Conservation (phyloP, 768 basidiomycete species). For the Termitomyces sp. region DNA sequence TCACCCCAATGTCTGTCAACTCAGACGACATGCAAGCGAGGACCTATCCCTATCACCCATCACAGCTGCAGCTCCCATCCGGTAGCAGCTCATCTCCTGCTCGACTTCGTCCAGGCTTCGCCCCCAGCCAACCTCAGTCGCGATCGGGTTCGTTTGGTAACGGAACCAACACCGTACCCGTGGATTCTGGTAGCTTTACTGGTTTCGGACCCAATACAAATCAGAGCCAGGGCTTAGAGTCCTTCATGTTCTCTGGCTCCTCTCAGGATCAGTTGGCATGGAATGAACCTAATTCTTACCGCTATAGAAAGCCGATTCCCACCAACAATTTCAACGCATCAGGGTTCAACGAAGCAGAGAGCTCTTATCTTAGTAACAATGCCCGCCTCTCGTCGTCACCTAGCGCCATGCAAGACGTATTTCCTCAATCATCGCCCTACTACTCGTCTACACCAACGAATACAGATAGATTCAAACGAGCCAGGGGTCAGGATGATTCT, state of each 20-base stretch:
- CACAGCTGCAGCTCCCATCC: slow-evolving; percentile 14
- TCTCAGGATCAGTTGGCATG: slow-evolving; percentile 17
- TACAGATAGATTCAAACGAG: slow-evolving; percentile 34
- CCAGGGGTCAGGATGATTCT: slow-evolving; percentile 31
- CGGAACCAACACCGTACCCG: background rate
- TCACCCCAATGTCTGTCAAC: slow-evolving; percentile 11
- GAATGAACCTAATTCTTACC: slow-evolving; percentile 11
- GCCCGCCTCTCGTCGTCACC: slow-evolving; percentile 23
- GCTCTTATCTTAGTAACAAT: slow-evolving; percentile 4
- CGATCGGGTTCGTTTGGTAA: slow-evolving; percentile 13
- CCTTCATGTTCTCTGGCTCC: slow-evolving; percentile 14
- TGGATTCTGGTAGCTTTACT: slow-evolving; percentile 7
- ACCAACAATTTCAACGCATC: slow-evolving; percentile 12
- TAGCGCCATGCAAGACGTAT: slow-evolving; percentile 25
- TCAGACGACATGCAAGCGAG: slow-evolving; percentile 13
- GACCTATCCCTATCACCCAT: slow-evolving; percentile 15
- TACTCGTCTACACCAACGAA: slow-evolving; percentile 16
- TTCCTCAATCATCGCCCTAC: slow-evolving; percentile 25
- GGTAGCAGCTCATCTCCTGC: slow-evolving; percentile 6
- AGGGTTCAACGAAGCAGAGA: slow-evolving; percentile 13
- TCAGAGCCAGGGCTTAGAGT: slow-evolving; percentile 13
- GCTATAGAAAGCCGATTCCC: slow-evolving; percentile 12
- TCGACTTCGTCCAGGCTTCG: slow-evolving; percentile 13
- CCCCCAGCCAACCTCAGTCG: slow-evolving; percentile 5
- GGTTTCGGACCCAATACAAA: slow-evolving; percentile 8